Base-by-base conservation (phyloP, 495 filamentous ascomycete genomes). In the Podospora didyma region DNA sequence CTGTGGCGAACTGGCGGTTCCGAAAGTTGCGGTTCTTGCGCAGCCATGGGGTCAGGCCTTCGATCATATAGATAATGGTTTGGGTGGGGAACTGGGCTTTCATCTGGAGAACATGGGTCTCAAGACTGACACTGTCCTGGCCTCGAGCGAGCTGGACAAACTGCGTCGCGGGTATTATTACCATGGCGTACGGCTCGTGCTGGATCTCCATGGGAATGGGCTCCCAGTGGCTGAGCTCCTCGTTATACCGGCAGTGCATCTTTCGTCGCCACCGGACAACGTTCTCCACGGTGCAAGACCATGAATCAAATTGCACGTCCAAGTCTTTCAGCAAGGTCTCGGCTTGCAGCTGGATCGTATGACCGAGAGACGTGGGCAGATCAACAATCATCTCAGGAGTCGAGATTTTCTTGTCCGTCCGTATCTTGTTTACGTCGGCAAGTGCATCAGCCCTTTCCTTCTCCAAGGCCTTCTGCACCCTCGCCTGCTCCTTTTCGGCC, bases 341-440 rank as follows among this genome's bases (percentile, higher is more conserved):
- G 6, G 89, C 68, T 7, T 81, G 78, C 14, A 76, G 66, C 55
- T 88, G 79, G 52, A 85, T 79, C 46, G 80, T 73, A 9, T 73
- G 54, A 10, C 79, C 67, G 14, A 94, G 68, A 10, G 76, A 76
- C 7, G 63, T 70, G 1, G 89, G 80, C 20, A 96, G 73, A 68
- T 92, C 87, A 4, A 90, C 77, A n/a, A 96, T 88, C 89, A 96
- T 94, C 70, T 96, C 90, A 1, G 79, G 81, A 0, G 81, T 81
- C 0, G 89, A 86, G 16, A 86, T 78, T 62, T 90, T 94, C 72
- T 88, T 91, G 69, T 89, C 84, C 0, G 82, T 86, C 49, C 84
- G 86, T 3, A 86, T 73, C 64, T 85, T 90, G 70, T 96, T 94
- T 45, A 85, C 88, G 46, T 86, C 86, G 11, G 83, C 80, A 10